phyloP scores from a whole-genome alignment of 2,329 filamentous ascomycete species.

The Polytolypa hystricis region DNA sequence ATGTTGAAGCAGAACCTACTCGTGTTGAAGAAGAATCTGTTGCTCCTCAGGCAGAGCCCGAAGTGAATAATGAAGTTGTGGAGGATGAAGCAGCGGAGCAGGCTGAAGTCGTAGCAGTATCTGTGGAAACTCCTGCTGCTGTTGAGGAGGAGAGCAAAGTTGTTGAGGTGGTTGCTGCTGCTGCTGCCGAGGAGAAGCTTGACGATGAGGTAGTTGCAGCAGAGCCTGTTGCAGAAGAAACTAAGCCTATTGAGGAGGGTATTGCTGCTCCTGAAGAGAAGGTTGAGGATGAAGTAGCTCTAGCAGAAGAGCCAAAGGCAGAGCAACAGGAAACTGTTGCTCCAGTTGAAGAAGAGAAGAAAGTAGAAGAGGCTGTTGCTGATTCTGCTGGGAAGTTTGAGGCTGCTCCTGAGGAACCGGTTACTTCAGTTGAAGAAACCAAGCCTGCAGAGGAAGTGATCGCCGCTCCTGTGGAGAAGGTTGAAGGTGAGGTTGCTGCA shows the following conservation, averaged over 20 bases:
- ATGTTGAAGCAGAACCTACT: conserved; percentile 3
- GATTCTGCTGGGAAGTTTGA: conserved; percentile 9
- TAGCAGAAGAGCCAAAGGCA: neutral
- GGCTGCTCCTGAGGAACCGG: neutral
- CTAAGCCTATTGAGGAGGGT: neutral
- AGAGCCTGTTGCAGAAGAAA: conserved; percentile 1
- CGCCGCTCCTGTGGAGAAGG: neutral
- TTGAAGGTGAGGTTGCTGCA: neutral
- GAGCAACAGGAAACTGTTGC: neutral
- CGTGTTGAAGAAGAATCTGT: neutral
- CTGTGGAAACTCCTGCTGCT: neutral
- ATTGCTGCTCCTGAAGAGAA: neutral
- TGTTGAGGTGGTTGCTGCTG: conserved; percentile 5
- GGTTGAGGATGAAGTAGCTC: conserved; percentile 6
- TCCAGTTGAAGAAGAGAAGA: conserved; percentile 3
- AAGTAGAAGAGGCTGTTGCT: conserved; percentile 4
- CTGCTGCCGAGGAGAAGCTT: conserved; percentile 9
- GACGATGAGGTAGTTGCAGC: no score
- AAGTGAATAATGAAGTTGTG: neutral
- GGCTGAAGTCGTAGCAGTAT: neutral
- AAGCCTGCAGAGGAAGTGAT: no score
- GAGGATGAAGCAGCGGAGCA: neutral
- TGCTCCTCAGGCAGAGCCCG: neutral
- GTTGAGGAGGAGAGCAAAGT: conserved; percentile 2
- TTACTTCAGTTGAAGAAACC: no score